phyloP scores from a whole-genome alignment of 2,329 filamentous ascomycete species.

The Hypoxylon sp. region DNA sequence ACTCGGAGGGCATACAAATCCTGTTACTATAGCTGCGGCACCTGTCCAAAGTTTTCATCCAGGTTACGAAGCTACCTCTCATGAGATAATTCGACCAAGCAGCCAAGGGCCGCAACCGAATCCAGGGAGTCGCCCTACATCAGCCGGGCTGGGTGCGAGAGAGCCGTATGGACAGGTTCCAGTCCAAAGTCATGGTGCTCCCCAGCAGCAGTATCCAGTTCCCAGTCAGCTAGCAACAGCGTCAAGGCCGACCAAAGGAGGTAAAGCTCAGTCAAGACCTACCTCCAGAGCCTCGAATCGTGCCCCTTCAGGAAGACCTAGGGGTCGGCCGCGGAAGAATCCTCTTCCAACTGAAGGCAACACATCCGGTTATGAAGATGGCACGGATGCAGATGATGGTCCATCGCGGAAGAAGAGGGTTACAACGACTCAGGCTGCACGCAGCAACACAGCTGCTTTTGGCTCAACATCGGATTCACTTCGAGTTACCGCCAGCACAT shows the following conservation, averaged over 20 bases:
- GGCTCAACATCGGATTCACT: constrained; percentile 80
- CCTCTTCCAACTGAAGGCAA: constrained; percentile 64
- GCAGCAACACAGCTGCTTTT: constrained; percentile 76
- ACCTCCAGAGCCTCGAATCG: constrained; percentile 67
- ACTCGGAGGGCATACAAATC: constrained; percentile 46
- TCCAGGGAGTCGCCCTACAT: constrained; percentile 41
- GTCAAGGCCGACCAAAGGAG: constrained; percentile 42
- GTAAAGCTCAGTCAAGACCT: constrained; percentile 62
- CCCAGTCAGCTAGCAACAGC: constrained; percentile 33
- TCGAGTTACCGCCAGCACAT: constrained; percentile 88
- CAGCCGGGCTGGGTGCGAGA: constrained; percentile 37
- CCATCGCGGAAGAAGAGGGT: constrained; percentile 72
- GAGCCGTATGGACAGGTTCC: constrained; percentile 25
- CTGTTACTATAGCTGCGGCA: constrained; percentile 45
- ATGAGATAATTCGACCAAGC: constrained; percentile 27
- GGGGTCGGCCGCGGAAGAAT: constrained; percentile 65
- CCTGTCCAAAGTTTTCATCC: constrained; percentile 39
- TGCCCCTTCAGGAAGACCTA: constrained; percentile 62
- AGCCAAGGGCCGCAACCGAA: constrained; percentile 32
- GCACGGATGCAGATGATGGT: constrained; percentile 66
- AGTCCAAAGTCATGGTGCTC: constrained; percentile 22
- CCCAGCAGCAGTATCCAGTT: constrained; percentile 29
- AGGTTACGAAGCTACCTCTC: constrained; percentile 39
- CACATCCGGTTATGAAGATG: constrained; percentile 77
- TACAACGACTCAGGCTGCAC: constrained; percentile 77